Percentiles rank a stretch among this genome's conserved stretches.
These are phyloP conservation scores for Daldinia eschscholtzii DNA, from an alignment of 2,329 filamentous ascomycete species.

Conservation along the genomic window DNA sequence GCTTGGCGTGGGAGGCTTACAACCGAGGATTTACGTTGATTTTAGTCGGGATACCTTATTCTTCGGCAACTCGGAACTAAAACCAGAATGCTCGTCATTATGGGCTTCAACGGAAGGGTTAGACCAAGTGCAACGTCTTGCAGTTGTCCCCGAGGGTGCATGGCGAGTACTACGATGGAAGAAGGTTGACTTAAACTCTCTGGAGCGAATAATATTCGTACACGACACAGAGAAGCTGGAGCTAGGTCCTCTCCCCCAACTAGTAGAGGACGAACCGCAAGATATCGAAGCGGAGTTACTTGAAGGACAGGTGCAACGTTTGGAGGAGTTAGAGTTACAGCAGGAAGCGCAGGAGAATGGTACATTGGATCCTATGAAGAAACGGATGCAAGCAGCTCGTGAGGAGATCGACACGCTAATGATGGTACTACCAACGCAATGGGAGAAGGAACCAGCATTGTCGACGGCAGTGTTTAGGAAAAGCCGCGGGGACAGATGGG, in stretches of 20 bases:
- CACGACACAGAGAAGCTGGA: slow-evolving; percentile 48
- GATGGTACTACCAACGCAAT: slow-evolving; percentile 49
- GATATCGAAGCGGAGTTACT: slow-evolving; percentile 40
- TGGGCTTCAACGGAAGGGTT: slow-evolving; percentile 50
- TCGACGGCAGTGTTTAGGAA: slow-evolving; percentile 52
- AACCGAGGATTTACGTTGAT: slow-evolving; percentile 51
- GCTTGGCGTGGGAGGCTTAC: slow-evolving; percentile 44
- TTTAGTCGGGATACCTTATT: slow-evolving; percentile 52
- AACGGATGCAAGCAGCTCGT: slow-evolving; percentile 50
- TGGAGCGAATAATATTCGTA: slow-evolving; percentile 53
- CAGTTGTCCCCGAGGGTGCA: slow-evolving; percentile 52
- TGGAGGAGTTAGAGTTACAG: slow-evolving; percentile 41
- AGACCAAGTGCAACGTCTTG: slow-evolving; percentile 47
- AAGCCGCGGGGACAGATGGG: slow-evolving; percentile 41
- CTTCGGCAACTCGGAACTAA: slow-evolving; percentile 50
- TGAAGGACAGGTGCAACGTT: slow-evolving; percentile 41
- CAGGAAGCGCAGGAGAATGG: slow-evolving; percentile 21
- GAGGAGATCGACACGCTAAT: slow-evolving; percentile 51
- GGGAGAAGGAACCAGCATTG: slow-evolving; percentile 49
- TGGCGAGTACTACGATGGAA: slow-evolving; percentile 51
- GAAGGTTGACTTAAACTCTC: slow-evolving; percentile 45
- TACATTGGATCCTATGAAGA: slow-evolving; percentile 46
- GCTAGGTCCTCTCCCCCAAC: slow-evolving; percentile 44
- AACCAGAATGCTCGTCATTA: slow-evolving; percentile 47
- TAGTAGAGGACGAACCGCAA: slow-evolving; percentile 49